Conservation (phyloP, 2,329 filamentous ascomycete species). For the Pyrenochaeta sp. region DNA sequence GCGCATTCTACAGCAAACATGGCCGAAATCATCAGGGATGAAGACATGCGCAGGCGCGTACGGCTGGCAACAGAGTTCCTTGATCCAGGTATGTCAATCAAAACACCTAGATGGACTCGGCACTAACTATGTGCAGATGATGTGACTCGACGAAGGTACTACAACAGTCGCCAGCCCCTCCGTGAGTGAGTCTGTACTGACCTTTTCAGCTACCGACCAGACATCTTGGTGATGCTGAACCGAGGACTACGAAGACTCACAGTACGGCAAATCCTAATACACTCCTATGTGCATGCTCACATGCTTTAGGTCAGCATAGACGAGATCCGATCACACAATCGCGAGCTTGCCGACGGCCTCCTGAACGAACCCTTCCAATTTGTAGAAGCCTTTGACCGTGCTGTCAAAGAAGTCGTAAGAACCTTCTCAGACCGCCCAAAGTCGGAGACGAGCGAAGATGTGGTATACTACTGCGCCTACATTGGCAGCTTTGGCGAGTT, state of each 20-base stretch:
- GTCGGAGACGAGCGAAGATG: conserved; percentile 79
- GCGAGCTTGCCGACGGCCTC: conserved; percentile 81
- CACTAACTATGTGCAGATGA: conserved; percentile 58
- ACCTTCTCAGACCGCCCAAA: conserved; percentile 78
- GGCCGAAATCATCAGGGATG: conserved; percentile 70
- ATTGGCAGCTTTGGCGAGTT: conserved; percentile 95
- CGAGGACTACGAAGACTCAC: conserved; percentile 66
- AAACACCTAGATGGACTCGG: neutral
- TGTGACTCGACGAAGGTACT: conserved; percentile 63
- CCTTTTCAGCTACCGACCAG: conserved; percentile 80
- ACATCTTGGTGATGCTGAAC: conserved; percentile 81
- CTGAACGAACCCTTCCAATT: conserved; percentile 90
- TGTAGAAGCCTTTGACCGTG: conserved; percentile 85
- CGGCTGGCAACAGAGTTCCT: conserved; percentile 91
- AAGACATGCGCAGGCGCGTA: conserved; percentile 83
- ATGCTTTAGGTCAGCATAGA: conserved; percentile 68
- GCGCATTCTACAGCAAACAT: conserved; percentile 27
- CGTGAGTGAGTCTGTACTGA: conserved; percentile 16
- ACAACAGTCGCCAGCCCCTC: conserved; percentile 12
- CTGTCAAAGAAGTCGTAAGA: conserved; percentile 86
- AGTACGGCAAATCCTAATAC: conserved; percentile 45
- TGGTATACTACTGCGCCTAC: conserved; percentile 94
- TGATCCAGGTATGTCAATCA: conserved; percentile 76
- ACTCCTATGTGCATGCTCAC: conserved; percentile 5
- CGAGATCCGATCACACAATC: conserved; percentile 87